Evolutionary conservation across 2,329 filamentous ascomycete genomes (phyloP), one percentile per base, ranked within the genome.

Genomic region (Penicillium glabrum): DNA sequence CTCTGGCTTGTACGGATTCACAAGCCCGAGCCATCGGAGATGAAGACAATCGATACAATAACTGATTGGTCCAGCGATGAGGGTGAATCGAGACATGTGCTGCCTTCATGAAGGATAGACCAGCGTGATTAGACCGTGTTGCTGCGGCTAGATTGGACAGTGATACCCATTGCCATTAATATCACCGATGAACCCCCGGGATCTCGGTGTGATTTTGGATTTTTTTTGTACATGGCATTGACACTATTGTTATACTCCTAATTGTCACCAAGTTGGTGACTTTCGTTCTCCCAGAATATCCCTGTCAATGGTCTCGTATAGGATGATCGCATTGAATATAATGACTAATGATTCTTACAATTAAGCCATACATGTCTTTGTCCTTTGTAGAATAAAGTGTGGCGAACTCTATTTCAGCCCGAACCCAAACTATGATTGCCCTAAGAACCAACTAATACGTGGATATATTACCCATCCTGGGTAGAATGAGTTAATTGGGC

Each of bases 1-100:
- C 73, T 89, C 35, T 85, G 81, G 77, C 65, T 80, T 14, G 67
- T 89, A 41, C 78, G 86, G 52, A 85, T 89, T 31, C 84, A 89
- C 68, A 90, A 89, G 75, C 87, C 87, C 2, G 72, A 75, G 37
- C 69, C 69, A 2, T 61, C 59, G n/a, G 43, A 41, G 23, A 29
- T 8, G 9, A 26, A 29, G 9, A 16, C 13, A 19, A 8, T 37
- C 1, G 33, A 50, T 41, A 41, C 13, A 5, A 21, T 9, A 16
- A 41, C 11, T 13, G 47, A 50, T 24, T 50, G 21, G 33, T 35
- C 37, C 21, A 41, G 47, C 24, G 46, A 49, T 13, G 33, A 39
- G 23, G 9, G 5, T 14, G 47, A 50, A 21, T 23, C 23, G 24
- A 50, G 21, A 27, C 35, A 39, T 50, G 24, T 16, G 10, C 1